Evolutionary conservation across 2,329 filamentous ascomycete species (phyloP).

Genomic region (Fonsecaea nubica): DNA sequence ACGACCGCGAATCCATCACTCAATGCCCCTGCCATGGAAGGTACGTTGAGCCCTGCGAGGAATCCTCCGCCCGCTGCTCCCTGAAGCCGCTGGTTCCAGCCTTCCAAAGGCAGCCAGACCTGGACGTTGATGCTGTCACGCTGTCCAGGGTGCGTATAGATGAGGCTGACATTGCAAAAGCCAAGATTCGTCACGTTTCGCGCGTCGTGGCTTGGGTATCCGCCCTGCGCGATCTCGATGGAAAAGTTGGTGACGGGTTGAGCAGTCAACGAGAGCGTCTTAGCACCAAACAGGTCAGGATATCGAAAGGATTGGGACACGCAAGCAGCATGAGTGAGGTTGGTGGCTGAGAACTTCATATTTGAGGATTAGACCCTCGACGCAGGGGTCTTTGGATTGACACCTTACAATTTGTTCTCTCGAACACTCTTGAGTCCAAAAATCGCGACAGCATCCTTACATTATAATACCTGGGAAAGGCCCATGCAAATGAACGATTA

Average conservation of each 20-base stretch:
- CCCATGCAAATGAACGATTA: too few species aligned
- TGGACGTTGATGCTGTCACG: constrained; percentile 48
- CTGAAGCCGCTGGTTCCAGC: constrained; percentile 50
- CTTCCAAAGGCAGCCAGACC: constrained; percentile 45
- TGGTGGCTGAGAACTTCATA: too few species aligned
- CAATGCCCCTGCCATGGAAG: constrained; percentile 11
- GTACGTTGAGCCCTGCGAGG: constrained; percentile 6
- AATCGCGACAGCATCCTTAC: too few species aligned
- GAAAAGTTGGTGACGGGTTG: not conserved
- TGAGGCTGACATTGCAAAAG: constrained; percentile 42
- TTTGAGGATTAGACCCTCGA: too few species aligned
- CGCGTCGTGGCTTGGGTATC: not conserved
- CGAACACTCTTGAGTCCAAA: too few species aligned
- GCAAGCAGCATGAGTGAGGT: too few species aligned
- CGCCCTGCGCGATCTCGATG: not conserved
- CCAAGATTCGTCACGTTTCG: not conserved
- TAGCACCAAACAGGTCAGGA: not conserved
- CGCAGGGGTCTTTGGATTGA: too few species aligned
- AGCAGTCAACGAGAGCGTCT: not conserved
- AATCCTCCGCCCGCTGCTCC: constrained; percentile 50
- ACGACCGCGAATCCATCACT: constrained; percentile 33
- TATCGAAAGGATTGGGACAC: too few species aligned
- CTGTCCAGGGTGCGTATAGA: constrained; percentile 52
- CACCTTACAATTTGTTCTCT: too few species aligned
- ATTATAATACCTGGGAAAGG: too few species aligned